phyloP scores from a whole-genome alignment of 2,329 filamentous ascomycete species.

The Cladobotryum mycophilum region DNA sequence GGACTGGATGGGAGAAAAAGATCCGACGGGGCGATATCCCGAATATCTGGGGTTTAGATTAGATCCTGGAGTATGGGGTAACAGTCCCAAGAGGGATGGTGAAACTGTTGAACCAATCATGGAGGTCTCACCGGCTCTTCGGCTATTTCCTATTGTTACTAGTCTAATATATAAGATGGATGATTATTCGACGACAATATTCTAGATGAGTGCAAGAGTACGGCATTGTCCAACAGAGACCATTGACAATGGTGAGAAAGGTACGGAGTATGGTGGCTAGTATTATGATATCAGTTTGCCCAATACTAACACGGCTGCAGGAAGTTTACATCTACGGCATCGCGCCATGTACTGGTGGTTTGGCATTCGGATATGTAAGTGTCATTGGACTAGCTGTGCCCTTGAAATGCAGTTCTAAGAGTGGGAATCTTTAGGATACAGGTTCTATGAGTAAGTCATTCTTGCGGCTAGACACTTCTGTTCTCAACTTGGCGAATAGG shows the following conservation, averaged over 20 bases:
- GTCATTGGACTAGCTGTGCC: no score
- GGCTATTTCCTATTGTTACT: neutral
- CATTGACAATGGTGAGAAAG: slow-evolving; percentile 7
- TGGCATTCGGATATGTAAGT: slow-evolving; percentile 13
- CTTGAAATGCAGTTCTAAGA: neutral
- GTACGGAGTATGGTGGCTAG: neutral
- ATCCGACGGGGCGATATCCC: slow-evolving; percentile 1
- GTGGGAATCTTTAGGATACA: slow-evolving; percentile 1
- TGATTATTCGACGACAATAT: no score
- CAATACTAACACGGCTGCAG: neutral
- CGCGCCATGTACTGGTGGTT: slow-evolving; percentile 9
- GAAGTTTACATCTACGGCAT: slow-evolving; percentile 9
- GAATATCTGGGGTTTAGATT: neutral
- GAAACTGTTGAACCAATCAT: slow-evolving; percentile 1
- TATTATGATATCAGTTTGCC: neutral
- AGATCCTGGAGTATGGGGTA: neutral
- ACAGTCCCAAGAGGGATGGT: no score
- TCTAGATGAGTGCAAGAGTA: no score
- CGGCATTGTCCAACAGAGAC: neutral
- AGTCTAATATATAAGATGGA: no score
- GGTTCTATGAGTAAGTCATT: slow-evolving; percentile 9
- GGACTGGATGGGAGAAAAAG: no score
- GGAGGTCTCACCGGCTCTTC: slow-evolving; percentile 1
- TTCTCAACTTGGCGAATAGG: neutral
- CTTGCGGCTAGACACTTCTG: no score